Percentiles rank a stretch among this genome's conserved stretches.
Evolutionary conservation across 1,284 basidiomycete species (phyloP).

Genomic region (Leccinum huronense): DNA sequence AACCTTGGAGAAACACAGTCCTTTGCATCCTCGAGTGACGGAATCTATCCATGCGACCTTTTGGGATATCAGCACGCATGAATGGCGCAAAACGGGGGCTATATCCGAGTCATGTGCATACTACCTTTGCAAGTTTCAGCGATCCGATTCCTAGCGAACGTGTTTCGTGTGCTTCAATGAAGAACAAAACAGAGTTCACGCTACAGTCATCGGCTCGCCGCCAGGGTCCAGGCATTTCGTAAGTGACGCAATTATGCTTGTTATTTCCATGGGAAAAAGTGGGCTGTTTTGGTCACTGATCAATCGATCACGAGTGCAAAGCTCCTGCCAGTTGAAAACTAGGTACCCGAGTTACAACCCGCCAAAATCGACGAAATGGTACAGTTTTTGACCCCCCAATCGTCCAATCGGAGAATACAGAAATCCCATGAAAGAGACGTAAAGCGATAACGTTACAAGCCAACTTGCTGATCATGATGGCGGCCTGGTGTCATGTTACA

Average conservation of each 20-base stretch:
- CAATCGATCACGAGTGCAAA: background rate
- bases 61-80: constrained; percentile 1
- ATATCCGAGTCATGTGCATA: constrained; percentile 10
- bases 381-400: too few relatives aligned
- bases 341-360: too few relatives aligned
- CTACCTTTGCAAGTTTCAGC: constrained; percentile 3
- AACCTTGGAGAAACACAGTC: background rate
- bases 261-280: constrained; percentile 4
- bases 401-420: too few relatives aligned
- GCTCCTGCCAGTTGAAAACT: background rate
- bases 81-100: constrained; percentile 1
- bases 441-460: too few relatives aligned
- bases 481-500: too few relatives aligned
- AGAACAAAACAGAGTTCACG: background rate
- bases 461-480: too few relatives aligned
- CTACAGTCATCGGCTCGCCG: constrained; percentile 1
- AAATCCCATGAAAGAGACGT: too few relatives aligned
- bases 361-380: too few relatives aligned
- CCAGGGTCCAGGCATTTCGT: constrained; percentile 9
- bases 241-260: constrained; percentile 3
- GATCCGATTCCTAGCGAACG: constrained; percentile 8
- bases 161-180: constrained; percentile 10
- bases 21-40: constrained; percentile 1
- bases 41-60: constrained; percentile 9
- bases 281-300: background rate